These are phyloP conservation scores for Paracoccidioides lutzii DNA, from an alignment of 2,329 filamentous ascomycete species.

Conservation along the genomic window DNA sequence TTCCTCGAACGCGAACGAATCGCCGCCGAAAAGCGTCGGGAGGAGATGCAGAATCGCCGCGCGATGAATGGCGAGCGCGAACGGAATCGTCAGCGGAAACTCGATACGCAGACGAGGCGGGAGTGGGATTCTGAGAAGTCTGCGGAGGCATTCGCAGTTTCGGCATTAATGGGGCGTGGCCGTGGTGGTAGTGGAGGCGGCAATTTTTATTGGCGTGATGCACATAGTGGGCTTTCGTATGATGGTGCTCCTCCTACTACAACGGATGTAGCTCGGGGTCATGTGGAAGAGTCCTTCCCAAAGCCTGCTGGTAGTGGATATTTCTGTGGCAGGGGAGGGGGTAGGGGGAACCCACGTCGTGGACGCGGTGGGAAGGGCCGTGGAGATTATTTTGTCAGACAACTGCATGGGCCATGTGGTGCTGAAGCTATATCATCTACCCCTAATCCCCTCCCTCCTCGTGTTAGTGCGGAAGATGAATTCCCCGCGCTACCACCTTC, in stretches of 20 bases:
- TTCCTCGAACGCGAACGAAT: constrained; percentile 52
- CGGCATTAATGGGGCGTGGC: constrained; percentile 1
- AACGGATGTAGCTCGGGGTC: constrained; percentile 11
- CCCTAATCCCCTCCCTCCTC: constrained; percentile 13
- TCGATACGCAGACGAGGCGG: constrained; percentile 44
- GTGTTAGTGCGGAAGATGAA: constrained; percentile 20
- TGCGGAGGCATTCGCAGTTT: constrained; percentile 38
- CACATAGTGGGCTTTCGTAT: constrained; percentile 39
- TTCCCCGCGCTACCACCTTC: constrained; percentile 24
- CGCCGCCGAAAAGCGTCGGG: constrained; percentile 41
- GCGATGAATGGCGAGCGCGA: constrained; percentile 52
- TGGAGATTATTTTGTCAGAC: constrained; percentile 16
- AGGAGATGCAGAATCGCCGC: constrained; percentile 39
- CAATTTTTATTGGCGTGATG: constrained; percentile 37
- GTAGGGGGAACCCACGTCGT: constrained; percentile 10
- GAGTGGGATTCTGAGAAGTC: constrained; percentile 52
- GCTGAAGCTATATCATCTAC: constrained; percentile 4
- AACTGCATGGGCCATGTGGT: constrained; percentile 2
- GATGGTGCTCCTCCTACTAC: constrained; percentile 15
- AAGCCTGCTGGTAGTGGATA: not conserved
- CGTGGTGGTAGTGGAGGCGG: constrained; percentile 29
- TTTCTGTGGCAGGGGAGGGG: constrained; percentile 14
- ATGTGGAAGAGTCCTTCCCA: not conserved
- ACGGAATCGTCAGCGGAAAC: constrained; percentile 45
- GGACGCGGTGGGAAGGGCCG: constrained; percentile 21